Evolutionary conservation across 345 rosid genomes (phyloP).

Genomic region (rapeseed (Brassica napus)): Da-Ae NC_063439.1:27397501-27398000

Average conservation of each 20-base stretch:
- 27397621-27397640: not conserved
- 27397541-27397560: too few relatives aligned
- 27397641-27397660: not conserved
- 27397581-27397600: conserved; percentile 1
- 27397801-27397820: not conserved
- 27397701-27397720: conserved; percentile 11
- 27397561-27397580: too few relatives aligned
- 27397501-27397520: too few relatives aligned
- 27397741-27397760: not conserved
- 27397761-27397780: not conserved
- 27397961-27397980: too few relatives aligned
- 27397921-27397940: too few relatives aligned
- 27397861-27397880: not conserved
- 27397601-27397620: not conserved
- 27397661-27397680: conserved; percentile 1
- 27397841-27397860: conserved; percentile 25
- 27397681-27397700: not conserved
- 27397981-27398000: too few relatives aligned
- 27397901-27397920: too few relatives aligned
- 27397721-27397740: not conserved
- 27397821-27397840: not conserved
- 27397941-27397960: too few relatives aligned
- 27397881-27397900: not conserved
- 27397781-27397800: conserved; percentile 28
- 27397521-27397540: too few relatives aligned